Evolutionary conservation across 2,329 filamentous ascomycete genomes (phyloP).

Genomic region (Chaetoscypha palmicola): DNA sequence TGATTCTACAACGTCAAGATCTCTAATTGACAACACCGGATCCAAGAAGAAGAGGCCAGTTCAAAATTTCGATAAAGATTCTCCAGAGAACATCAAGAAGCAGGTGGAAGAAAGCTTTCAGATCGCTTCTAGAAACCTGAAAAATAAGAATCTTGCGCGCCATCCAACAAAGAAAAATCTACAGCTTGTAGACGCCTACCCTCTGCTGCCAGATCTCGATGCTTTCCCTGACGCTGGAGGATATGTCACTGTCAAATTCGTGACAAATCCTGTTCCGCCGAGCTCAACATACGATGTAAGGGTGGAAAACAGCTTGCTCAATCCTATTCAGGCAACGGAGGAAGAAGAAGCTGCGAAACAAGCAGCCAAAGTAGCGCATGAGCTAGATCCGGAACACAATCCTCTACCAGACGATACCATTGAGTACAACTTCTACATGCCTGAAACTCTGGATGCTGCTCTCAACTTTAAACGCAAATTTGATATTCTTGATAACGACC

Average conservation of each 20-base stretch:
- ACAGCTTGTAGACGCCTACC: slow-evolving; percentile 52
- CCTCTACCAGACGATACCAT: slow-evolving; percentile 51
- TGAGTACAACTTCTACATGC: slow-evolving; percentile 62
- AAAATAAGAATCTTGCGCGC: slow-evolving; percentile 46
- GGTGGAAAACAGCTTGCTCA: slow-evolving; percentile 54
- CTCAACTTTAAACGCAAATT: slow-evolving; percentile 54
- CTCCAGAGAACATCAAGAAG: slow-evolving; percentile 58
- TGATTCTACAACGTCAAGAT: slow-evolving; percentile 47
- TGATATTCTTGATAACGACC: slow-evolving; percentile 48
- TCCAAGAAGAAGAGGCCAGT: slow-evolving; percentile 36
- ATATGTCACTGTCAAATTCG: slow-evolving; percentile 64
- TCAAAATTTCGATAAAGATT: slow-evolving; percentile 49
- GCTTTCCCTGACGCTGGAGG: slow-evolving; percentile 64
- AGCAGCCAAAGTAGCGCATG: slow-evolving; percentile 46
- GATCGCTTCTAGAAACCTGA: slow-evolving; percentile 45
- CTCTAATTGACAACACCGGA: slow-evolving; percentile 36
- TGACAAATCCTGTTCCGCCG: slow-evolving; percentile 53
- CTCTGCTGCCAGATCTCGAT: slow-evolving; percentile 58
- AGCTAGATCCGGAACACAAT: slow-evolving; percentile 48
- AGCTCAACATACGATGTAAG: slow-evolving; percentile 50
- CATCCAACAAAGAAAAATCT: slow-evolving; percentile 51
- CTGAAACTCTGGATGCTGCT: slow-evolving; percentile 41
- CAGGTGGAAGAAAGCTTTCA: slow-evolving; percentile 60
- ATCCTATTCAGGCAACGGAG: slow-evolving; percentile 49
- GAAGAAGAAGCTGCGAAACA: slow-evolving; percentile 44